phyloP scores from a whole-genome alignment of 73 alveolate genomes.

The Durusdinium trenchii region DNA sequence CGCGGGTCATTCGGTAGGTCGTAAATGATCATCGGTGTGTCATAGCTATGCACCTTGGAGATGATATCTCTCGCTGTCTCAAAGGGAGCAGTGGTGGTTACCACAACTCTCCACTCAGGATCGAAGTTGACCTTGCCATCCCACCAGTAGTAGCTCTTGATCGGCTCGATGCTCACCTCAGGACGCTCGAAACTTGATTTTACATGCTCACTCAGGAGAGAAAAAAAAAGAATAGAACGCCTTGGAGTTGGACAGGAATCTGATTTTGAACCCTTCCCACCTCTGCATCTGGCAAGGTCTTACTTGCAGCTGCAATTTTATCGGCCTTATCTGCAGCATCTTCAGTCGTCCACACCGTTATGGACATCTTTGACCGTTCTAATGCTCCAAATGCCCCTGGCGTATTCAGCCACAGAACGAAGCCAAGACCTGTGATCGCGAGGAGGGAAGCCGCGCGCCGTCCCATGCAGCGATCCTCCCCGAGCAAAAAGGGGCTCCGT shows the following conservation, averaged over 20 bases:
- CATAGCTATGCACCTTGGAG: constrained; percentile 59
- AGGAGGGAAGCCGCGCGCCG: too few relatives aligned
- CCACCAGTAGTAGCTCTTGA: constrained; percentile 89
- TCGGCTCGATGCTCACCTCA: neutral
- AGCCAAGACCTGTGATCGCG: too few relatives aligned
- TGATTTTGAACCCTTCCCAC: constrained; percentile 8
- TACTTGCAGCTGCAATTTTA: constrained; percentile 25
- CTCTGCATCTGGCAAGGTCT: neutral
- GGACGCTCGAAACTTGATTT: too few relatives aligned
- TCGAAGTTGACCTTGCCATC: constrained; percentile 79
- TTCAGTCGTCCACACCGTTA: constrained; percentile 83
- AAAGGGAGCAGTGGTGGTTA: constrained; percentile 7
- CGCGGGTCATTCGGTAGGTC: constrained; percentile 41
- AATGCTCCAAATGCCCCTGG: too few relatives aligned
- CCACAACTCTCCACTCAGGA: constrained; percentile 88
- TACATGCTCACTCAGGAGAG: too few relatives aligned
- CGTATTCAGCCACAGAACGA: too few relatives aligned
- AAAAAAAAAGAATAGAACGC: too few relatives aligned
- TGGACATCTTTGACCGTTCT: too few relatives aligned
- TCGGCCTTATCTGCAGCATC: constrained; percentile 58
- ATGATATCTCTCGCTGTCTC: neutral
- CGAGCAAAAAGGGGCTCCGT: too few relatives aligned
- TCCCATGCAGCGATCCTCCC: too few relatives aligned
- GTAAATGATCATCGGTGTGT: constrained; percentile 82
- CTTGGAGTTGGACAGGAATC: too few relatives aligned